A percentile compares a stretch with the other conserved stretches of the same genome.
These are phyloP conservation scores for Epichloe typhina DNA, from an alignment of 2,329 filamentous ascomycete genomes.

Conservation along the genomic window DNA sequence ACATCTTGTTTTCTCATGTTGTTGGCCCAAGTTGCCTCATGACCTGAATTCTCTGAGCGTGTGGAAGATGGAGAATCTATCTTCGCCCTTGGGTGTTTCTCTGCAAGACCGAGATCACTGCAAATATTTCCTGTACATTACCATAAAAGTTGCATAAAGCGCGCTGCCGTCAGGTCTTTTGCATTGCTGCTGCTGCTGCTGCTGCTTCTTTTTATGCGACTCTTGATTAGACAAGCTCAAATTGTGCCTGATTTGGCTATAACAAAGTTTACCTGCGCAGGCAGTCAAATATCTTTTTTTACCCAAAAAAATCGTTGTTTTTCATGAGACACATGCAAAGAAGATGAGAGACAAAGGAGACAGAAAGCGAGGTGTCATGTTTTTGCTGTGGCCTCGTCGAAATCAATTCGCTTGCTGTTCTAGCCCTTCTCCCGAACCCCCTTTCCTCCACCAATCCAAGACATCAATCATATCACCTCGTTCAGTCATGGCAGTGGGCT, in stretches of 20 bases:
- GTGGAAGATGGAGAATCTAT: conserved; percentile 1
- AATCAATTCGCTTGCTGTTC: background rate
- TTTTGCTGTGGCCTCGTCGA: background rate
- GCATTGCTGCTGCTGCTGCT: conserved; percentile 19
- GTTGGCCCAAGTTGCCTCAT: conserved; percentile 3
- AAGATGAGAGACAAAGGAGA: background rate
- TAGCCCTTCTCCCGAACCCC: background rate
- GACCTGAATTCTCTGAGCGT: conserved; percentile 4
- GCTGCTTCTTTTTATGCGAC: conserved; percentile 14
- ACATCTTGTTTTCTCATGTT: background rate
- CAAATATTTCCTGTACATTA: conserved; percentile 40
- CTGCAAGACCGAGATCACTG: conserved; percentile 2
- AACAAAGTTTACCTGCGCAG: conserved; percentile 17
- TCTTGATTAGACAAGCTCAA: conserved; percentile 23
- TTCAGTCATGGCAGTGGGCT: conserved; percentile 2
- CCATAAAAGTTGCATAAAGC: conserved; percentile 31
- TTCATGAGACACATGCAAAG: background rate
- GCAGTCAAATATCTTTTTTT: conserved; percentile 11
- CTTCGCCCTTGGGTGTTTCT: background rate
- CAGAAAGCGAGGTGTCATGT: background rate
- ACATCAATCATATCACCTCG: background rate
- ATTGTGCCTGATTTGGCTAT: conserved; percentile 18
- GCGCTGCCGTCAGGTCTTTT: conserved; percentile 24
- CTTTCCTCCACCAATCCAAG: background rate
- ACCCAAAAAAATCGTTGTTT: background rate